Conservation (phyloP, 1,284 basidiomycete genomes). For the Taiwanofungus camphoratus region DNA sequence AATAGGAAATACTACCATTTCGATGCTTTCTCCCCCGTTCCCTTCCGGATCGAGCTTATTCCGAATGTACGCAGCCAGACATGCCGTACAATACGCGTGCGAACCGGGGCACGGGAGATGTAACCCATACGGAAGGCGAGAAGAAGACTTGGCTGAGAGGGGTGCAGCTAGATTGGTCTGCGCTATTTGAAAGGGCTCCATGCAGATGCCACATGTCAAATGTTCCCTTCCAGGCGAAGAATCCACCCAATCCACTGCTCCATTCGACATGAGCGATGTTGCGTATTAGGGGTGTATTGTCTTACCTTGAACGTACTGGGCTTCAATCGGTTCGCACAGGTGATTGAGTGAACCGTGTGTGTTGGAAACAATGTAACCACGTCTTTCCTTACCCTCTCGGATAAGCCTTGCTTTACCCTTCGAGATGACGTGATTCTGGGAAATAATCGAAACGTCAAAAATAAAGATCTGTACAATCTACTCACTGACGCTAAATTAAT, state of each 20-base stretch:
- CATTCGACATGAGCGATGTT: neutral
- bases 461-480: too few species aligned
- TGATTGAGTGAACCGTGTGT: too few species aligned
- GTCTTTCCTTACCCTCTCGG: slow-evolving; percentile 25
- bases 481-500: slow-evolving; percentile 28
- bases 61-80: slow-evolving; percentile 31
- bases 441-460: too few species aligned
- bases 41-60: slow-evolving; percentile 34
- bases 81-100: slow-evolving; percentile 34
- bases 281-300: too few species aligned
- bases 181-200: slow-evolving; percentile 32
- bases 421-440: too few species aligned
- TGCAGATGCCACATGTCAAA: slow-evolving; percentile 34
- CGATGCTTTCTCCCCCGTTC: slow-evolving; percentile 23
- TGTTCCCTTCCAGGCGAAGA: neutral
- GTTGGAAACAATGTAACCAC: too few species aligned
- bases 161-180: slow-evolving; percentile 31
- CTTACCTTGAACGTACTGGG: neutral
- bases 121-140: slow-evolving; percentile 31
- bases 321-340: slow-evolving; percentile 15
- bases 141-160: slow-evolving; percentile 31
- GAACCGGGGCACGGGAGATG: slow-evolving; percentile 31
- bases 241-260: neutral
- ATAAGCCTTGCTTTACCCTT: slow-evolving; percentile 28
- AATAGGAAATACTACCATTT: slow-evolving; percentile 33